Conservation (phyloP, 176 grass and related monocot genomes). For the Otatea glauca region DNA sequence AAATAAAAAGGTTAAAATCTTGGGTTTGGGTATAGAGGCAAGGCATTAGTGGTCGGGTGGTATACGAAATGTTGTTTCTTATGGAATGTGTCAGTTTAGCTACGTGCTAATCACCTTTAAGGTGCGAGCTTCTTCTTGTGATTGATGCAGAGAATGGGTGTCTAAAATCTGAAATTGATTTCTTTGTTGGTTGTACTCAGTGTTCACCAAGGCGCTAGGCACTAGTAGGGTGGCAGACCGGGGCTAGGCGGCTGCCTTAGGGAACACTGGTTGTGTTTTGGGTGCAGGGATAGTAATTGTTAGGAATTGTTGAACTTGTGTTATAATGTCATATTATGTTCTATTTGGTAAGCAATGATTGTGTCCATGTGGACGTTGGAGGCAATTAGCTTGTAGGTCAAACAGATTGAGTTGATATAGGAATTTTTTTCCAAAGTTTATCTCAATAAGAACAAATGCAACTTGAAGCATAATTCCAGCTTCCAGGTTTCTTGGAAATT, state of each 20-base stretch:
- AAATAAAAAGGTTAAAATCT: background rate
- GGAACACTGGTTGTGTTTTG: background rate
- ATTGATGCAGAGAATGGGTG: slow-evolving; percentile 21
- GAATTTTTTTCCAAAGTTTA: background rate
- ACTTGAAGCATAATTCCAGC: slow-evolving; percentile 6
- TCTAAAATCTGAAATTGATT: background rate
- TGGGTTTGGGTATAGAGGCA: background rate
- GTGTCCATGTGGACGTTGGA: slow-evolving; percentile 21
- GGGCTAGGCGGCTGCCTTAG: too few relatives aligned
- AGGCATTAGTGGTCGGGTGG: background rate
- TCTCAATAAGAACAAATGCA: background rate
- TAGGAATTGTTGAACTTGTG: slow-evolving; percentile 30
- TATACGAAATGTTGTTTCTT: background rate
- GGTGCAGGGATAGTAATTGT: background rate
- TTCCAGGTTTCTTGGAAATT: slow-evolving; percentile 6
- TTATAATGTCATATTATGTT: background rate
- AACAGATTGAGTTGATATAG: slow-evolving; percentile 6
- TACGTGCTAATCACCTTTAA: background rate
- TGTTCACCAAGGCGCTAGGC: too few relatives aligned
- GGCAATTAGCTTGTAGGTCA: slow-evolving; percentile 2
- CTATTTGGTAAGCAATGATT: background rate
- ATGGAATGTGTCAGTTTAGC: slow-evolving; percentile 4
- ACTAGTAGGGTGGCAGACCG: too few relatives aligned
- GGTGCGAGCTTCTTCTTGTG: background rate
- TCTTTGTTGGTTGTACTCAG: background rate